Percentiles rank a stretch among this genome's conserved stretches.
Evolutionary conservation across 352 stramenopile species (phyloP).

Genomic region (Phytophthora vignae): DNA sequence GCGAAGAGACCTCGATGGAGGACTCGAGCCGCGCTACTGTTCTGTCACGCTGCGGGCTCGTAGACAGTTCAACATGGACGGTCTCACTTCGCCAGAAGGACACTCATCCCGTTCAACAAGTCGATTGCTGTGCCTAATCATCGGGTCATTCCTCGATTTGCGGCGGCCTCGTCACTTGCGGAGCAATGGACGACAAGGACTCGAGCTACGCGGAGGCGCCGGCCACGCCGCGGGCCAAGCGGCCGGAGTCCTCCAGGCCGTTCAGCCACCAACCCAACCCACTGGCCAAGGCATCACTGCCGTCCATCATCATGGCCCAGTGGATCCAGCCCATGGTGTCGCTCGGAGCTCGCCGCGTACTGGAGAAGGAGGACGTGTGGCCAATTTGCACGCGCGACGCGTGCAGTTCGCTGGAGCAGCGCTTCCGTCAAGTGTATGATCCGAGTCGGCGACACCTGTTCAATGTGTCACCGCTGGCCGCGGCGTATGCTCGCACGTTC

Average conservation of each 20-base stretch:
- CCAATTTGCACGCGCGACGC: constrained; percentile 30
- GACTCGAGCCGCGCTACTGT: no score
- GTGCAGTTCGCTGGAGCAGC: constrained; percentile 25
- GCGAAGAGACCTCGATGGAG: no score
- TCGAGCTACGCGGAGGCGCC: constrained; percentile 20
- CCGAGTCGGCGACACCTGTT: constrained; percentile 15
- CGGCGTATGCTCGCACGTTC: constrained; percentile 28
- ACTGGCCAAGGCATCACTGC: constrained; percentile 39
- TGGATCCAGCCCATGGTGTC: constrained; percentile 46
- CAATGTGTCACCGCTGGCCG: constrained; percentile 28
- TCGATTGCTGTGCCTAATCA: constrained; percentile 1
- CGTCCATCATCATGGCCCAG: constrained; percentile 32
- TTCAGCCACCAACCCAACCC: constrained; percentile 41
- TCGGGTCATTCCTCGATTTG: constrained; percentile 20
- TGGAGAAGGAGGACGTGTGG: constrained; percentile 45
- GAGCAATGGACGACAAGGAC: constrained; percentile 12
- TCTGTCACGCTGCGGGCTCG: background rate
- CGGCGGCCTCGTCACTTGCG: background rate
- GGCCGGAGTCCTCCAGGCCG: background rate
- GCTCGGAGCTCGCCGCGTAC: constrained; percentile 28
- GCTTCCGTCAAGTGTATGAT: constrained; percentile 32
- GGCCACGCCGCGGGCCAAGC: constrained; percentile 10
- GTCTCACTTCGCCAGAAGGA: background rate
- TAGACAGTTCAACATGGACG: background rate
- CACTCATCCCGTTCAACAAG: background rate